phyloP scores from a whole-genome alignment of 2,329 filamentous ascomycete genomes.

The Trichoderma sp. region DNA sequence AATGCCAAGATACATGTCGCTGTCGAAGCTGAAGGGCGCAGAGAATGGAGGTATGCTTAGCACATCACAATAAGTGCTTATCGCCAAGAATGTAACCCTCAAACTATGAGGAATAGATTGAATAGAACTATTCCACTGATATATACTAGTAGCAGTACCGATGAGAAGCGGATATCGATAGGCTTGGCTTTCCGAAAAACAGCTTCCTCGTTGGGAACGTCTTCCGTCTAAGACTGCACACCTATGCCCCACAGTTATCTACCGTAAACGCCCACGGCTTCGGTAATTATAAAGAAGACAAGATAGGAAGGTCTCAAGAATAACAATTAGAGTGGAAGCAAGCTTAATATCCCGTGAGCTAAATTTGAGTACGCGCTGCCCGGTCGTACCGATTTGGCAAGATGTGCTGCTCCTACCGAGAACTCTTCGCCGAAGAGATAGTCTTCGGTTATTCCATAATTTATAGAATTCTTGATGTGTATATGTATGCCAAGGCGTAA shows the following conservation, averaged over 20 bases:
- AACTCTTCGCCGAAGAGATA: neutral
- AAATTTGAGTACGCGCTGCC: neutral
- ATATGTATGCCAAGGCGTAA: neutral
- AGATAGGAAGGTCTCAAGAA: neutral
- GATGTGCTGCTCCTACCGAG: neutral
- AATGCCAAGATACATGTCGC: neutral
- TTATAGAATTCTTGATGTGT: neutral
- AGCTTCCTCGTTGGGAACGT: slow-evolving; percentile 18
- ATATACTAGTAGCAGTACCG: neutral
- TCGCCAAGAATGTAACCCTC: neutral
- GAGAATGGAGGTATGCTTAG: neutral
- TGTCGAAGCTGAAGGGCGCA: neutral
- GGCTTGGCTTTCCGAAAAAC: neutral
- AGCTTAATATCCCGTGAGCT: neutral
- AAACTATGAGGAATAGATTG: neutral
- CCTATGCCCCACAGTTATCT: neutral
- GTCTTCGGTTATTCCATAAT: neutral
- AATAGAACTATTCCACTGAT: neutral
- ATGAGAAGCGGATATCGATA: neutral
- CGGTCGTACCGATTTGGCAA: neutral
- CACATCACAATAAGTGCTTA: neutral
- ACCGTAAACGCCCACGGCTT: neutral
- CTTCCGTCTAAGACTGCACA: slow-evolving; percentile 3
- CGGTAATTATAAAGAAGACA: neutral
- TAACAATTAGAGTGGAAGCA: slow-evolving; percentile 9